Conservation (phyloP, 345 rosid genomes). For the Melaleuca quinquenervia region DNA sequence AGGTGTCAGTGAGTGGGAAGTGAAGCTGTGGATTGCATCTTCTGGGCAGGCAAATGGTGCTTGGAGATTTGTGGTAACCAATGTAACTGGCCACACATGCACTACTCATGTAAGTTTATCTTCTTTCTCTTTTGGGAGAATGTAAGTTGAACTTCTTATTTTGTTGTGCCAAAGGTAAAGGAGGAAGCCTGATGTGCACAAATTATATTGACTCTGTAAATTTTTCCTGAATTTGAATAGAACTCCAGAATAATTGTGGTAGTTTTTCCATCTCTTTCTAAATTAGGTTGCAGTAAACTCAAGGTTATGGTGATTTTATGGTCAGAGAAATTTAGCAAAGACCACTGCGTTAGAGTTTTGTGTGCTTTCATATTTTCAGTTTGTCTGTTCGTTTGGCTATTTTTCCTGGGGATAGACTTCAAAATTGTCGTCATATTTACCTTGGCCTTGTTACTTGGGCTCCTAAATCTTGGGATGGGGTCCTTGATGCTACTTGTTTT, state of each 20-base stretch:
- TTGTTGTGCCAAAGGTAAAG: not conserved
- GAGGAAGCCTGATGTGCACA: not conserved
- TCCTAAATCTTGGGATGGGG: not conserved
- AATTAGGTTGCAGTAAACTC: not conserved
- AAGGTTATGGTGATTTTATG: not conserved
- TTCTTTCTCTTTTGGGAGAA: not conserved
- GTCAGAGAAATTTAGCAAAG: not conserved
- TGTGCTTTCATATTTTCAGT: not conserved
- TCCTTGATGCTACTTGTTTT: not conserved
- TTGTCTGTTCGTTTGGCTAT: not conserved
- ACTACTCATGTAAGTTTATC: conserved; percentile 65
- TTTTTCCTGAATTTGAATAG: not conserved
- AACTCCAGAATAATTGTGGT: not conserved
- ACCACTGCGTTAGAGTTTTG: not conserved
- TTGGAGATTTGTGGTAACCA: conserved; percentile 87
- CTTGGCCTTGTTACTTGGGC: not conserved
- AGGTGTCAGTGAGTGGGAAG: conserved; percentile 98
- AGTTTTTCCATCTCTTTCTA: not conserved
- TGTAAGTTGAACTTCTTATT: not conserved
- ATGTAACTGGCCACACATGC: conserved; percentile 94
- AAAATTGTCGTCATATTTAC: not conserved
- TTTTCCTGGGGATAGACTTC: not conserved
- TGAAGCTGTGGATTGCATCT: conserved; percentile 85
- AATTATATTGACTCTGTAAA: not conserved
- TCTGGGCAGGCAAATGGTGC: conserved; percentile 86